Conservation (phyloP, 2,329 filamentous ascomycete species). For the Ascochyta rabiei region DNA sequence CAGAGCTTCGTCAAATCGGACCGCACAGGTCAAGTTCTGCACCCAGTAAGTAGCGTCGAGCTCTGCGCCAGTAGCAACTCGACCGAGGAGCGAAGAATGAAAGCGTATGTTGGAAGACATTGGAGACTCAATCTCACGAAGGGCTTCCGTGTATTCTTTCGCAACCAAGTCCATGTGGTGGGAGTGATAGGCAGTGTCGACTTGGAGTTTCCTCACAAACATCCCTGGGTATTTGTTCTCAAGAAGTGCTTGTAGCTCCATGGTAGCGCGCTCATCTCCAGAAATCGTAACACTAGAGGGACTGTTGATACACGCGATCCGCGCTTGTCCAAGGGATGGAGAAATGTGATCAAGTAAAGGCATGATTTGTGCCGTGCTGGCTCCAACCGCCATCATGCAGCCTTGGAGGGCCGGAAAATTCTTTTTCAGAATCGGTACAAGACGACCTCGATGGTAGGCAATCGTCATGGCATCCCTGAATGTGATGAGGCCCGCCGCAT, state of each 20-base stretch:
- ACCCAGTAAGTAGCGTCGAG: conserved; percentile 33
- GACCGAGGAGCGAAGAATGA: conserved; percentile 27
- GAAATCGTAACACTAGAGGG: conserved; percentile 53
- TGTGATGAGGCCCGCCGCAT: conserved; percentile 29
- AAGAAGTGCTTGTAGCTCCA: conserved; percentile 41
- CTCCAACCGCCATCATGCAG: conserved; percentile 33
- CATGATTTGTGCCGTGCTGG: conserved; percentile 18
- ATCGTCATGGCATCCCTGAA: conserved; percentile 31
- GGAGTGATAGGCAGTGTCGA: conserved; percentile 55
- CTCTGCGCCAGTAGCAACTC: conserved; percentile 7
- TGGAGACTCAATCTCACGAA: conserved; percentile 30
- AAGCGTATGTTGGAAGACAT: conserved; percentile 21
- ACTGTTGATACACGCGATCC: conserved; percentile 48
- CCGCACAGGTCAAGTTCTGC: conserved; percentile 27
- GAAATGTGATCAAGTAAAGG: conserved; percentile 22
- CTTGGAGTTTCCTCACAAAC: conserved; percentile 50
- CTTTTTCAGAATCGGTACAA: conserved; percentile 28
- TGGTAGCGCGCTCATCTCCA: conserved; percentile 51
- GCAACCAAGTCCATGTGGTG: conserved; percentile 32
- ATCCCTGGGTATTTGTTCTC: conserved; percentile 43
- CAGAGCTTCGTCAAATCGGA: conserved; percentile 23
- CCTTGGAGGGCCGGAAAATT: conserved; percentile 24
- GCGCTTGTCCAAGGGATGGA: conserved; percentile 13
- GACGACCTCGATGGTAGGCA: conserved; percentile 34
- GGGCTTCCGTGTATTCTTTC: conserved; percentile 32